phyloP scores from a whole-genome alignment of 2,329 filamentous ascomycete species.

The Fusarium graminum region DNA sequence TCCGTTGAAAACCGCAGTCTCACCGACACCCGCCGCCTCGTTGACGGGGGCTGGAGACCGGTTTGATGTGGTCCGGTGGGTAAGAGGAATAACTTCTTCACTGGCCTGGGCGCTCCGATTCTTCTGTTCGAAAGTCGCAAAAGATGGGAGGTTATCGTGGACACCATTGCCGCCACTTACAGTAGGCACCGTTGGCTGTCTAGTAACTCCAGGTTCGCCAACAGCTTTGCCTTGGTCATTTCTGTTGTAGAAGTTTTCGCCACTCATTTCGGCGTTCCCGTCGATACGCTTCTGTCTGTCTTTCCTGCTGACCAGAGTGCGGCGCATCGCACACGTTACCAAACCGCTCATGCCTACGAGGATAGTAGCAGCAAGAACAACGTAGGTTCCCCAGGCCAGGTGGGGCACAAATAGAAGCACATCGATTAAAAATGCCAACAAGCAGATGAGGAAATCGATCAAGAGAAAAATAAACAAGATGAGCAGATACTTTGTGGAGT shows the following conservation, averaged over 20 bases:
- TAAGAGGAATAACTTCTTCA: slow-evolving; percentile 80
- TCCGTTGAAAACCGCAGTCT: slow-evolving; percentile 52
- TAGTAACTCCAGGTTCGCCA: slow-evolving; percentile 55
- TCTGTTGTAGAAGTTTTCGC: slow-evolving; percentile 88
- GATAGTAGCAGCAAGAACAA: slow-evolving; percentile 90
- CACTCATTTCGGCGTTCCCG: slow-evolving; percentile 97
- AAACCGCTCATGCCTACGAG: slow-evolving; percentile 85
- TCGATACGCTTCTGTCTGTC: slow-evolving; percentile 92
- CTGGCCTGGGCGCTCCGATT: slow-evolving; percentile 71
- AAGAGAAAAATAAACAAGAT: slow-evolving; percentile 87
- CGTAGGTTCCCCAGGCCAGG: slow-evolving; percentile 92
- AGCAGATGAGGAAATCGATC: slow-evolving; percentile 83
- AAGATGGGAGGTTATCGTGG: slow-evolving; percentile 64
- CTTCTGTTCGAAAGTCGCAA: slow-evolving; percentile 76
- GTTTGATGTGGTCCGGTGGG: slow-evolving; percentile 72
- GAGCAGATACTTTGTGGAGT: slow-evolving; percentile 90
- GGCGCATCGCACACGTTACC: slow-evolving; percentile 93
- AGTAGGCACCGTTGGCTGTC: slow-evolving; percentile 71
- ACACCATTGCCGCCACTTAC: slow-evolving; percentile 67
- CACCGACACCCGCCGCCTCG: slow-evolving; percentile 55
- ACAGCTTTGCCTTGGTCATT: slow-evolving; percentile 67
- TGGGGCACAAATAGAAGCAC: slow-evolving; percentile 95
- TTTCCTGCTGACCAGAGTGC: slow-evolving; percentile 90
- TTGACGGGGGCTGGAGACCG: slow-evolving; percentile 63
- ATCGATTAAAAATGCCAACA: slow-evolving; percentile 92